Evolutionary conservation across 257 asterid genomes (phyloP), one percentile per base, ranked within the genome.

Genomic region (Asclepias syriaca): DNA sequence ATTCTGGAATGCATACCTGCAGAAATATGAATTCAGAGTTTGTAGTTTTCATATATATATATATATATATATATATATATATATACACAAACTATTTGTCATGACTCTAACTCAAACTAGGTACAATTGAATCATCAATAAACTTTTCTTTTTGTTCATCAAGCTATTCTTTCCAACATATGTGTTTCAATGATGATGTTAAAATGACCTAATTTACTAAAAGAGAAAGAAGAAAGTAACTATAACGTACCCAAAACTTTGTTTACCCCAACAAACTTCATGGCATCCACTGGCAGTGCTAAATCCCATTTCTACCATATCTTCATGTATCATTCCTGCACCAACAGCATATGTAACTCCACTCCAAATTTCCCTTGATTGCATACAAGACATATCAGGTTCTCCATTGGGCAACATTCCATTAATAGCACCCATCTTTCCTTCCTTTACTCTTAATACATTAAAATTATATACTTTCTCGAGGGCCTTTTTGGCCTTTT

Each of bases 361-460:
- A 63, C 86, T 79, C 99, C 99, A 95, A 71, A 95, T 84, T 83
- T 95, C 99, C 83, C 97, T 90, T 0, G 99, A 92, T 78, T 95
- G 99, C 94, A 92, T 46, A 40, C 85, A 80, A 22, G 86, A 85
- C 82, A 75, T 67, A 72, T 95, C 99, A 2, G 86, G 89, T 78
- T 92, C 89, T 48, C 99, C 99, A 75, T 72, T 90, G 7, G 98
- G 98, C 27, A 84, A 84, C 98, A 95, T 95, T 59, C 99, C 99
- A 56, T 95, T 95, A 49, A 84, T 86, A 63, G 99, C 99, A 61
- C 99, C 99, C 70, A 77, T 70, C 77, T 68, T 84, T 79, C 99
- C 99, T 40, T 85, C 85, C 71, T 95, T 90, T 27, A 87, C 84
- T 87, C 88, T 90, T 77, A 88, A 68, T 46, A 95, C 99, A 50